A percentile compares a stretch with the other conserved stretches of the same genome.
These are phyloP conservation scores for Rhododendron kiyosumense DNA, from an alignment of 148 eudicot species.

Conservation along the genomic window DNA sequence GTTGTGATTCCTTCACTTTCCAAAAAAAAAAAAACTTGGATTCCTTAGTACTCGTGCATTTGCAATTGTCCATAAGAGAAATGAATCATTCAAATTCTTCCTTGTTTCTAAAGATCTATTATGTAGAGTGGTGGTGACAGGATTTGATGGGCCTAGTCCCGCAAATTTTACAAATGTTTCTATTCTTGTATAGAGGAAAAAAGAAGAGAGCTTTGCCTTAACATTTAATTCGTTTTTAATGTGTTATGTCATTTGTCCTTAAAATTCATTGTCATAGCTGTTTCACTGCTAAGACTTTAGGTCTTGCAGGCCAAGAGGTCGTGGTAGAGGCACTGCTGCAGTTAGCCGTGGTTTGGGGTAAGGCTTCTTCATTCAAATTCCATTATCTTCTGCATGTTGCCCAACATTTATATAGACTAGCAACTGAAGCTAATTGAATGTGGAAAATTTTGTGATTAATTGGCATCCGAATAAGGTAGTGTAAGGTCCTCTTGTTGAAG, in stretches of 20 bases:
- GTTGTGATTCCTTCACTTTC: too few species aligned
- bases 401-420: not conserved
- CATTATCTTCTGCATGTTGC: not conserved
- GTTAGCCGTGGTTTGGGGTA: slow-evolving; percentile 44
- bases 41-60: not conserved
- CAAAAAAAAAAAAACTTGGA: not conserved
- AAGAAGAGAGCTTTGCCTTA: not conserved
- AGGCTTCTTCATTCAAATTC: slow-evolving; percentile 11
- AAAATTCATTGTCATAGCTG: not conserved
- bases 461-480: too few species aligned
- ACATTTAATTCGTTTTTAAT: not conserved
- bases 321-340: slow-evolving; percentile 35
- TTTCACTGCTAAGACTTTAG: not conserved
- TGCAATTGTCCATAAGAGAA: not conserved
- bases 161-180: not conserved
- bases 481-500: too few species aligned
- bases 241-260: not conserved
- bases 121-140: not conserved
- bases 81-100: not conserved
- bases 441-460: too few species aligned
- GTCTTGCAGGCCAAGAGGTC: slow-evolving; percentile 49
- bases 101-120: not conserved
- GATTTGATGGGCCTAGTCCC: not conserved
- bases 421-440: too few species aligned
- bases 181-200: not conserved